These are phyloP conservation scores for Penicillium sp. DNA, from an alignment of 2,329 filamentous ascomycete species.

Conservation along the genomic window DNA sequence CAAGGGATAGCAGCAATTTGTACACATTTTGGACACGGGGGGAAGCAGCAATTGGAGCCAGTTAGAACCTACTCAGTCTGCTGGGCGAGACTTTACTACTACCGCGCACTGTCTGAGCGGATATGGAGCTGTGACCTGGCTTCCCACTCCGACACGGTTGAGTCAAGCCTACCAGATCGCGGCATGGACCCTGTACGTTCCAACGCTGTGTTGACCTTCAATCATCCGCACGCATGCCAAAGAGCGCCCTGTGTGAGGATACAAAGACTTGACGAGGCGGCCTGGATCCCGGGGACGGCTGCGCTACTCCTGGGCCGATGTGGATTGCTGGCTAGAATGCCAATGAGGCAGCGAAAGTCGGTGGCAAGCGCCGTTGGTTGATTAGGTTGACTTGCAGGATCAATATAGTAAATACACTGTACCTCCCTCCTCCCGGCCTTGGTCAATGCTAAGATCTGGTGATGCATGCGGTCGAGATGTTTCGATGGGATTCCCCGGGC, in stretches of 20 bases:
- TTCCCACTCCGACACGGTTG: too few species aligned
- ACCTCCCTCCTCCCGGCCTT: not conserved
- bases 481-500: conserved; percentile 2
- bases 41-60: not conserved
- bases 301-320: not conserved
- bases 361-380: not conserved
- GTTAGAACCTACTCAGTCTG: not conserved
- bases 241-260: not conserved
- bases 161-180: too few species aligned
- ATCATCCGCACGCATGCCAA: too few species aligned
- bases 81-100: not conserved
- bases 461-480: conserved; percentile 9
- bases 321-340: conserved; percentile 3
- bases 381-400: too few species aligned
- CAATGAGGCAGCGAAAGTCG: not conserved
- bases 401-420: not conserved
- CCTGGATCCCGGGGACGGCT: conserved; percentile 5
- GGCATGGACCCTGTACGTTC: too few species aligned
- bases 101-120: not conserved
- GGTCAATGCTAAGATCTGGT: not conserved
- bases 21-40: not conserved
- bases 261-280: not conserved
- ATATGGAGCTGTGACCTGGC: too few species aligned
- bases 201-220: too few species aligned
- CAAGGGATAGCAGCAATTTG: not conserved